Evolutionary conservation across 441 rosid genomes (phyloP), one percentile per base, ranked within the genome.

Genomic region (Eruca vesicaria): DNA sequence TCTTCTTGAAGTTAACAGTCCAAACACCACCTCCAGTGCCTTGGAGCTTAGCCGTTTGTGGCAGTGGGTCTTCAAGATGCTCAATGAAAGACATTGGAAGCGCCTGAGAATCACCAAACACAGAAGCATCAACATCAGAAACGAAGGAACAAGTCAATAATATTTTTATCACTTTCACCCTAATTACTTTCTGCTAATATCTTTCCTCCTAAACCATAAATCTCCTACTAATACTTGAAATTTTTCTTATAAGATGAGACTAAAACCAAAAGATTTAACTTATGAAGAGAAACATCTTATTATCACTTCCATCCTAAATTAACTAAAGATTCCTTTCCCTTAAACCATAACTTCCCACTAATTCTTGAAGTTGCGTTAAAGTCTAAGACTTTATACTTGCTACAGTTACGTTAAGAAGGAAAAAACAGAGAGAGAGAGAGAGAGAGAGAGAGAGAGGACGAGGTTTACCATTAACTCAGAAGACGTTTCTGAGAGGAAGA

Each of bases 11-110:
- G 16, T 38, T 31, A 21, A 69, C 67, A 2, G 53, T 63, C 79
- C 79, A 76, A 20, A 5, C 7, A 2, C 12, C 15, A 41, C 75
- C 75, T 45, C 79, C 79, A 16, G 2, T 41, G 23, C 79, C 79
- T 43, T 41, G 53, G 19, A 76, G 80, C 26, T 56, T 64, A 0
- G 45, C 75, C 4, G 4, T 56, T 0, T 12, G 9, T 2, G 75
- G 75, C 21, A 69, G 14, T 16, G 80, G 80, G 58, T 57, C 32
- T 15, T 11, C 18, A 64, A 76, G 75, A 43, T 43, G 66, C 12
- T 70, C 43, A 10, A 0, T 64, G 43, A 62, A 76, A 7, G 60
- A 31, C 57, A 10, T 0, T 0, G 80, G 80, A 26, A 76, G 56
- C 32, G 29, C 50, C 75, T 71, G 41, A 57, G 0, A 45, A 65